phyloP scores from a whole-genome alignment of 78 protist species.

The Emiliania huxleyi region DNA sequence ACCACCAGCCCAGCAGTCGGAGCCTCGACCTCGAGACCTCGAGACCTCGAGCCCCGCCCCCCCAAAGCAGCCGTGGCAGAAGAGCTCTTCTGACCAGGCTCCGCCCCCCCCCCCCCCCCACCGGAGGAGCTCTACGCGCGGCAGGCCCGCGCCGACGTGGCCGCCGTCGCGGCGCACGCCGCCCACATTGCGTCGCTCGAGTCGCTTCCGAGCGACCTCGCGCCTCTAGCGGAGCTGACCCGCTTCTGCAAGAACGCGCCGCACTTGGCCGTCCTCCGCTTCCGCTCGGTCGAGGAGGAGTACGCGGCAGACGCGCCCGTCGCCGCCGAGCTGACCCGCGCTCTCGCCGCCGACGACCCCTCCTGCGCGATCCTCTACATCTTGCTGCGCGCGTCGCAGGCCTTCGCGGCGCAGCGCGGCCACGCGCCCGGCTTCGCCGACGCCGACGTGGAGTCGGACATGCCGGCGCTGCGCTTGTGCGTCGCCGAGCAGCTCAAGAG shows the following conservation, averaged over 20 bases:
- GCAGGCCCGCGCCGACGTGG: not conserved
- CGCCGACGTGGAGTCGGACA: slow-evolving; percentile 51
- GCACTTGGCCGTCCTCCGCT: slow-evolving; percentile 44
- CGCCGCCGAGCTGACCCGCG: not conserved
- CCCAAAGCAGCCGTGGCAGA: too few species aligned
- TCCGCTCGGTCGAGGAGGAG: not conserved
- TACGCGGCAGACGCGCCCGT: not conserved
- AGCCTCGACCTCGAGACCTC: too few species aligned
- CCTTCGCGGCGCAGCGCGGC: not conserved
- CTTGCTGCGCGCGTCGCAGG: slow-evolving; percentile 10
- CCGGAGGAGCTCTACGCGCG: slow-evolving; percentile 44
- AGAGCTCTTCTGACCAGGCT: too few species aligned
- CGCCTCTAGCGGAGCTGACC: slow-evolving; percentile 42
- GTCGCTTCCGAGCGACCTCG: not conserved
- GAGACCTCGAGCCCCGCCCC: too few species aligned
- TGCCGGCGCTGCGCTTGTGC: slow-evolving; percentile 21
- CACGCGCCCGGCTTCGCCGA: not conserved
- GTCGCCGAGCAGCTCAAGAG: not conserved
- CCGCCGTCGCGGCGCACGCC: not conserved
- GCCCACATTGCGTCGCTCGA: too few species aligned
- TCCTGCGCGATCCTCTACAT: not conserved
- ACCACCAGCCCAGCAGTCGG: too few species aligned
- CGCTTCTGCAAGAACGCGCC: slow-evolving; percentile 63
- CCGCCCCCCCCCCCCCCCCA: too few species aligned
- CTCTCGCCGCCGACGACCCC: not conserved